Percentiles rank a stretch among this genome's conserved stretches.
Conservation (phyloP, 768 basidiomycete species). For the Boletus reticulatus region DNA sequence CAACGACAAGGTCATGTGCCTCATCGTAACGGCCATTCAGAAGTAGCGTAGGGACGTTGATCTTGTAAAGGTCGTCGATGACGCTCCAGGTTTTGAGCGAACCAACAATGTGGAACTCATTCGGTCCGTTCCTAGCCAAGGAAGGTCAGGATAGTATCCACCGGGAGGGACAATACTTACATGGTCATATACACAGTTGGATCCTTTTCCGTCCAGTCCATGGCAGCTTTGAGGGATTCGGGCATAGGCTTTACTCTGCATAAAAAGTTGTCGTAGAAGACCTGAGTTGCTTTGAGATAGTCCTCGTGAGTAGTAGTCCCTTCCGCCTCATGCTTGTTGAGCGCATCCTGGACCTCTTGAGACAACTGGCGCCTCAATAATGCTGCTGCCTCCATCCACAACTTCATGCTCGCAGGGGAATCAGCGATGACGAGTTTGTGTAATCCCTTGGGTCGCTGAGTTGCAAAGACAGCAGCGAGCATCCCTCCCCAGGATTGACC, state of each 20-base stretch:
- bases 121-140: conserved; percentile 37
- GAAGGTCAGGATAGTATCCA: background rate
- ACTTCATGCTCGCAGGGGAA: conserved; percentile 42
- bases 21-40: conserved; percentile 38
- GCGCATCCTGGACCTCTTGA: conserved; percentile 35
- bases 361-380: conserved; percentile 38
- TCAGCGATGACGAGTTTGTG: conserved; percentile 45
- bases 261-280: conserved; percentile 42
- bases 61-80: conserved; percentile 32
- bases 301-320: conserved; percentile 43
- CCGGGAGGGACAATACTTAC: conserved; percentile 26
- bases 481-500: conserved; percentile 47
- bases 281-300: conserved; percentile 41
- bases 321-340: conserved; percentile 46
- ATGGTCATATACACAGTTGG: conserved; percentile 48
- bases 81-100: conserved; percentile 37
- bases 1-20: conserved; percentile 32
- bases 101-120: conserved; percentile 34
- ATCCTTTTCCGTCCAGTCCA: conserved; percentile 40
- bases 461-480: conserved; percentile 40
- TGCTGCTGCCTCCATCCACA: conserved; percentile 38
- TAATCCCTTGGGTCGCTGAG: conserved; percentile 43
- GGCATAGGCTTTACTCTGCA: conserved; percentile 49
- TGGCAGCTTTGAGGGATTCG: conserved; percentile 30
- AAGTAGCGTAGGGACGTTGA: conserved; percentile 33